Conservation (phyloP, 116 monocot genomes). For the Cymodocea nodosa region DNA sequence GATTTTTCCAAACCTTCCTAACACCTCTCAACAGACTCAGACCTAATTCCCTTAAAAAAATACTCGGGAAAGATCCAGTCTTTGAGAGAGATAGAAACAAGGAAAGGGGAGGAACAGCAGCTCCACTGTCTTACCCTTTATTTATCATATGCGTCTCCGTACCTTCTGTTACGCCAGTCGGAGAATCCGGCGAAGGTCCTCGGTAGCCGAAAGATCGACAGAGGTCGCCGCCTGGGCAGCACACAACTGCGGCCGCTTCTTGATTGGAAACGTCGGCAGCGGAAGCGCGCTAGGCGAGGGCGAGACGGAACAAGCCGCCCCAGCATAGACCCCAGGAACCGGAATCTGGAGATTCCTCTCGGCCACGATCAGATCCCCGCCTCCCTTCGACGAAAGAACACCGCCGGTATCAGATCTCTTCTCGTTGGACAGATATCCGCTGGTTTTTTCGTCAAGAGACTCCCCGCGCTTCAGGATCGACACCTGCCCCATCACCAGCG, state of each 20-base stretch:
- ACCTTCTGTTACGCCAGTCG: conserved; percentile 11
- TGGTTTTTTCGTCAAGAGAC: conserved; percentile 8
- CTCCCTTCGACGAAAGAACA: conserved; percentile 2
- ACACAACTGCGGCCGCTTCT: not conserved
- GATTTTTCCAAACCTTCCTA: not conserved
- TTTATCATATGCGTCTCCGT: not conserved
- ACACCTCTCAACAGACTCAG: not conserved
- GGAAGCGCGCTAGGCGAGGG: conserved; percentile 29
- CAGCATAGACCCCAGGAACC: conserved; percentile 10
- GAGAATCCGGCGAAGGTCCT: conserved; percentile 19
- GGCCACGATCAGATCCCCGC: conserved; percentile 11
- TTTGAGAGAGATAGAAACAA: conserved; percentile 1
- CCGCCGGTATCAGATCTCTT: not conserved
- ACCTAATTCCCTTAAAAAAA: conserved; percentile 6
- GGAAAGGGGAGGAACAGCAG: not conserved
- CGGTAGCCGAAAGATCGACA: conserved; percentile 20
- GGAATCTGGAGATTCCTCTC: not conserved
- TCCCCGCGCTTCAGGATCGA: conserved; percentile 13
- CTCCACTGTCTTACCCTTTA: not conserved
- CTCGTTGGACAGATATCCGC: not conserved
- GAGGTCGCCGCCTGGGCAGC: not conserved
- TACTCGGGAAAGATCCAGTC: conserved; percentile 1
- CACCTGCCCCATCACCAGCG: conserved; percentile 9
- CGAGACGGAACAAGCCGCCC: conserved; percentile 19
- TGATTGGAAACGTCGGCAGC: conserved; percentile 17